Base-by-base conservation (phyloP, 208 protist species). In the Acanthamoeba castellanii region DNA sequence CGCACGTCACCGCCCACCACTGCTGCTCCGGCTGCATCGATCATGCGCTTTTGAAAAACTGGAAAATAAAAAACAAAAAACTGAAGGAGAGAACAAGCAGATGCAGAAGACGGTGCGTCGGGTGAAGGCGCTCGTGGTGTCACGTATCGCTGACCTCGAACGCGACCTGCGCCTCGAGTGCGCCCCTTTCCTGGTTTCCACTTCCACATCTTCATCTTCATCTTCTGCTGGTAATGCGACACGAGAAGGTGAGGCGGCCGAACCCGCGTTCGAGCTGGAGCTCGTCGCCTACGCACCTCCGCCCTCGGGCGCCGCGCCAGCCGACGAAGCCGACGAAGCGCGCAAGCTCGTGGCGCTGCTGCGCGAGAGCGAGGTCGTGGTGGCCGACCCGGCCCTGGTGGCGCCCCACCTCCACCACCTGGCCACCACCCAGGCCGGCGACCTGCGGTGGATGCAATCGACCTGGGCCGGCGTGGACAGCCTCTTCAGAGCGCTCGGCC, bases 381-480 rank as follows among this genome's bases (percentile, higher is more conserved):
- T 88, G 20, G 81, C 81, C 81, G 81, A 88, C 81, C 81, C 81
- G 50, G 81, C n/a, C 50, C 81, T 88, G 25, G 52, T 88, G 30
- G 81, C 81, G 42, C 81, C 81, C 20, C 81, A 88, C 50, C 81
- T 88, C n/a, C 81, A 42, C 50, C 42, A 42, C 50, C 81, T 88
- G 8, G 59, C 25, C 59, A n/a, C 59, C 22, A 22, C 22, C 50
- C 14, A 6, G 4, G 87, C 59, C 59, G 37, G 87, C 87, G 6
- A 16, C 52, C 59, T 92, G 87, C 55, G 64, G 6, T 92, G 87
- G 87, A 50, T 76, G 61, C 87, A 92, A 34, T 92, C 87, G 25
- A 92, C 87, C 14, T 92, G 87, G 87, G 87, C 87, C 37, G 87
- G 87, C 20, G 87, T 92, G 59, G 87, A 92, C 87, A 92, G 61